These are phyloP conservation scores for Phytophthora kernoviae DNA, from an alignment of 352 stramenopile species.

Conservation along the genomic window DNA sequence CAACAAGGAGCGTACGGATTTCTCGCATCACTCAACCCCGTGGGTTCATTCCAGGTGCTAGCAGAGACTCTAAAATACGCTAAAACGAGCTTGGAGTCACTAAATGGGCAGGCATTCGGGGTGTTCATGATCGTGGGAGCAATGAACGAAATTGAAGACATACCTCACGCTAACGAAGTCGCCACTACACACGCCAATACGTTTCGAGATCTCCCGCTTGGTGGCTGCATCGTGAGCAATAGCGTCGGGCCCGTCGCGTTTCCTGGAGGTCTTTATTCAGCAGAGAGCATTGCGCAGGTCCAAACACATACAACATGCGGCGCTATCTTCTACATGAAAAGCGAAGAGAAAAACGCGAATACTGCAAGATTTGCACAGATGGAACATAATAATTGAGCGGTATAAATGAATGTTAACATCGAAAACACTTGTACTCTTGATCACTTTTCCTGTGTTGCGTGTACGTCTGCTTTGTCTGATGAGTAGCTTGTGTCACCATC, in stretches of 20 bases:
- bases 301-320: slow-evolving; percentile 56
- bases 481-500: too few relatives aligned
- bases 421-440: not conserved
- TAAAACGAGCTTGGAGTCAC: slow-evolving; percentile 3
- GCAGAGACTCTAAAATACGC: slow-evolving; percentile 15
- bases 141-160: slow-evolving; percentile 36
- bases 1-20: slow-evolving; percentile 41
- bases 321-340: slow-evolving; percentile 43
- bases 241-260: slow-evolving; percentile 45
- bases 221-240: slow-evolving; percentile 41
- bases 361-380: not conserved
- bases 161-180: slow-evolving; percentile 26
- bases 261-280: slow-evolving; percentile 19
- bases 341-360: slow-evolving; percentile 10
- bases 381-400: not conserved
- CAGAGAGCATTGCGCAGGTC: slow-evolving; percentile 20
- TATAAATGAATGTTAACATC: not conserved
- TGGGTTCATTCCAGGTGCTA: slow-evolving; percentile 23
- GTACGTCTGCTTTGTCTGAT: too few relatives aligned
- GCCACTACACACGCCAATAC: slow-evolving; percentile 21
- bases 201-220: slow-evolving; percentile 31
- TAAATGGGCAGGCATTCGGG: slow-evolving; percentile 27
- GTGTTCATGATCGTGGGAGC: slow-evolving; percentile 38
- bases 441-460: too few relatives aligned
- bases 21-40: slow-evolving; percentile 36